Conservation (phyloP, 2,329 filamentous ascomycete species). For the Helotiales sp. region DNA sequence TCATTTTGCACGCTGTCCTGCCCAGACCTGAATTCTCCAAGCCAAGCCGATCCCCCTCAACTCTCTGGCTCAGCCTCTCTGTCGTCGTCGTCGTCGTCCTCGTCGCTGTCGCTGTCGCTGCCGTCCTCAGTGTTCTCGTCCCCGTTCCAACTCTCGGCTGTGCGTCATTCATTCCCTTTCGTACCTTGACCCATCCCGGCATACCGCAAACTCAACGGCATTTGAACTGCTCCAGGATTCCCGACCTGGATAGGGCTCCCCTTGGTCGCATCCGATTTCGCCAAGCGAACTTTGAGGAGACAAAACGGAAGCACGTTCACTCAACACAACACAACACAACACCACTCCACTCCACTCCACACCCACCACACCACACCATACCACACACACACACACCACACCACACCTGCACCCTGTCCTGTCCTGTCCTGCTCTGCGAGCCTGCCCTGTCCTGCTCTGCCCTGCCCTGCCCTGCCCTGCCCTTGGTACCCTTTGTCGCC, state of each 20-base stretch:
- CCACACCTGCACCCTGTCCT: conserved; percentile 23
- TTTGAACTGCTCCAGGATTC: conserved; percentile 16
- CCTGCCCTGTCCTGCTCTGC: not conserved
- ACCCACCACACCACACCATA: no score
- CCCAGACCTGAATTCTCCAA: not conserved
- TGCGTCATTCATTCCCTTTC: not conserved
- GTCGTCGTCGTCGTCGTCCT: conserved; percentile 1
- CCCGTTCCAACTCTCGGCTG: conserved; percentile 1
- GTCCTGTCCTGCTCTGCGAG: no score
- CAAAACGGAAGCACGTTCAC: conserved; percentile 25
- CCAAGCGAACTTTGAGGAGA: conserved; percentile 14
- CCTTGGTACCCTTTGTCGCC: not conserved
- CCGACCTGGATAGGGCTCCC: conserved; percentile 17
- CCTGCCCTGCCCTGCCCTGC: conserved; percentile 23
- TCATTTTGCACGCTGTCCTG: not conserved
- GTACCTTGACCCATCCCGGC: conserved; percentile 1
- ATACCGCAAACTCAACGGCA: conserved; percentile 12
- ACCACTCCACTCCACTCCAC: no score
- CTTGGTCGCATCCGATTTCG: conserved; percentile 16
- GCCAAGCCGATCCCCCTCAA: not conserved
- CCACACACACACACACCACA: no score
- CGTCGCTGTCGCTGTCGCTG: not conserved
- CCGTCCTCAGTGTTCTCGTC: not conserved
- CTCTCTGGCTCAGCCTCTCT: not conserved
- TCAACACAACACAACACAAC: conserved; percentile 24